Conservation (phyloP, 2,329 filamentous ascomycete species). For the Metarhizium brunneum region DNA sequence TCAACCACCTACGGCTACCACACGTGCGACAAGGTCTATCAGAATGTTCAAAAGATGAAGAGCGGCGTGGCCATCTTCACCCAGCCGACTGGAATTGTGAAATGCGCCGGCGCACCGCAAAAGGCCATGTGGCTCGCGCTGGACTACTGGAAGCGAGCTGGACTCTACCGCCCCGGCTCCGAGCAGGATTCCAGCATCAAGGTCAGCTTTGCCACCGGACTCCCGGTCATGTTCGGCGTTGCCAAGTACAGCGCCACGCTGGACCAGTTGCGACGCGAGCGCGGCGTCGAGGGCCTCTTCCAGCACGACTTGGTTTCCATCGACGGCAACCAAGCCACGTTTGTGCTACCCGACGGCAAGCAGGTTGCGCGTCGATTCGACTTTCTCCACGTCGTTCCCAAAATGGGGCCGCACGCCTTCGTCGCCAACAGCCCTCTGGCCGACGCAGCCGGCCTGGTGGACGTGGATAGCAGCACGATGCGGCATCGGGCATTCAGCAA, state of each 20-base stretch:
- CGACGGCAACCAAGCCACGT: constrained; percentile 42
- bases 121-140: constrained; percentile 55
- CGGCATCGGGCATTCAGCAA: constrained; percentile 45
- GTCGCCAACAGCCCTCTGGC: constrained; percentile 43
- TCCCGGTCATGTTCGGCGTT: constrained; percentile 50
- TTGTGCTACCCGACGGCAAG: constrained; percentile 33
- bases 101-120: constrained; percentile 53
- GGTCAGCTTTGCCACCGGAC: constrained; percentile 45
- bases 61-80: constrained; percentile 49
- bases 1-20: constrained; percentile 51
- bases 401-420: constrained; percentile 48
- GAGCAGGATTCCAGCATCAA: constrained; percentile 33
- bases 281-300: constrained; percentile 49
- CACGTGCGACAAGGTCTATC: constrained; percentile 42
- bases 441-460: constrained; percentile 46
- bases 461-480: constrained; percentile 42
- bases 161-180: constrained; percentile 32
- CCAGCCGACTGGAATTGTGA: constrained; percentile 47
- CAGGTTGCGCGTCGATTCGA: constrained; percentile 40
- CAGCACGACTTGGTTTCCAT: constrained; percentile 46
- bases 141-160: constrained; percentile 46
- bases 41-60: constrained; percentile 34
- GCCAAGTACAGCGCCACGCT: constrained; percentile 48
- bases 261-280: constrained; percentile 41
- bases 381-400: constrained; percentile 47